Conservation (phyloP, 2,329 filamentous ascomycete genomes). For the Dryadomyces quercivorus region DNA sequence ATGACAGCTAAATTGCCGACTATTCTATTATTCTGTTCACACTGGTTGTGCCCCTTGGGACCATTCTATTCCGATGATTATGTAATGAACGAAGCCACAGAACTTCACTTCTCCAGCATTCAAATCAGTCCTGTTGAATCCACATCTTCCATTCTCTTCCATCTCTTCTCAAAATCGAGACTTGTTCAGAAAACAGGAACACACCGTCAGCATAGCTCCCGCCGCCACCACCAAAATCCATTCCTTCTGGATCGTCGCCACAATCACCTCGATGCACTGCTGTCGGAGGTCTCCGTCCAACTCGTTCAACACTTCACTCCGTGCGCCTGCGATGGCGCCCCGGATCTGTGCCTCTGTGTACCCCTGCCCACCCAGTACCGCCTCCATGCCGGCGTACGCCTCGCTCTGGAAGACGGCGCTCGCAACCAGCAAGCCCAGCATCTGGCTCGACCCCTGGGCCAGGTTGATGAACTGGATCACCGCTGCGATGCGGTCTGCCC, state of each 20-base stretch:
- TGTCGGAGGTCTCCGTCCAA: neutral
- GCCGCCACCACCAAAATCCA: conserved; percentile 8
- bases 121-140: no score
- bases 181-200: conserved; percentile 18
- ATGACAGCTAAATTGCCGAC: no score
- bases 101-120: no score
- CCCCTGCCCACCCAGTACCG: neutral
- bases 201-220: conserved; percentile 1
- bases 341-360: conserved; percentile 5
- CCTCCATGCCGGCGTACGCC: conserved; percentile 4
- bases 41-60: no score
- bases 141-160: no score
- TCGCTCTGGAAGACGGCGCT: conserved; percentile 12
- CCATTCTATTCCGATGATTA: no score
- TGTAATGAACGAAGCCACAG: no score
- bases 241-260: conserved; percentile 6
- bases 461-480: conserved; percentile 23
- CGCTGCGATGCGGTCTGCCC: conserved; percentile 14
- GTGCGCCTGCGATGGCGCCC: conserved; percentile 8
- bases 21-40: no score
- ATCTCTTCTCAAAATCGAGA: conserved; percentile 18
- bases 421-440: conserved; percentile 9
- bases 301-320: neutral
- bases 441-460: conserved; percentile 16
- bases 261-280: conserved; percentile 6